Percentiles rank a stretch among this genome's conserved stretches.
Conservation (phyloP, 1,139 yeast species). For the Magnusiomyces fungicola region DNA sequence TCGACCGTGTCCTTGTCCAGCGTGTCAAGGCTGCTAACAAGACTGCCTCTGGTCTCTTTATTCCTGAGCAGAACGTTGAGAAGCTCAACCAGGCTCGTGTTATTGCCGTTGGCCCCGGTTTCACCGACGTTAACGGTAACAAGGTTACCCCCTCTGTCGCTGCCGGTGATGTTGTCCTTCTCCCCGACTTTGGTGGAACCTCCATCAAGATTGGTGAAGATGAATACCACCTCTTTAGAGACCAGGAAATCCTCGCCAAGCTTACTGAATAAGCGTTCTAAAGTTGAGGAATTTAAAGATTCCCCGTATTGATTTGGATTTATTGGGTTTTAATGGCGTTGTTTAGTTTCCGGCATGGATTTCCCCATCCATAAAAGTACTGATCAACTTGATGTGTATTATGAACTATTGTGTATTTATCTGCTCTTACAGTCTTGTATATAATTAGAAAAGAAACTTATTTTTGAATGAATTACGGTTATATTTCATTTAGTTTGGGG, state of each 20-base stretch:
- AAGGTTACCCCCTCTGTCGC: slow-evolving; percentile 64
- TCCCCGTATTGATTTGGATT: no score
- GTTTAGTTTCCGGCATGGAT: no score
- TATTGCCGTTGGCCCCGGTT: slow-evolving; percentile 80
- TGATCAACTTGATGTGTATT: no score
- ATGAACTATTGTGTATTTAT: no score
- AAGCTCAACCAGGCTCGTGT: slow-evolving; percentile 70
- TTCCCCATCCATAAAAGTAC: no score
- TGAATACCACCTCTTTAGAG: slow-evolving; percentile 50
- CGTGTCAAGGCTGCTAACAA: slow-evolving; percentile 85
- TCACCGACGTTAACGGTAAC: slow-evolving; percentile 51
- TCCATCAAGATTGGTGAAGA: slow-evolving; percentile 79
- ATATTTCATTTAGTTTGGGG: background rate
- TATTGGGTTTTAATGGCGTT: no score
- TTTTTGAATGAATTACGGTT: background rate
- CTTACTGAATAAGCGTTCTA: slow-evolving; percentile 36
- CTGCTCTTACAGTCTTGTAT: no score
- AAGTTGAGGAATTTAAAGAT: no score
- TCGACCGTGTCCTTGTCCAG: slow-evolving; percentile 94
- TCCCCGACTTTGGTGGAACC: slow-evolving; percentile 87
- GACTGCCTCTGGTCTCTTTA: slow-evolving; percentile 90
- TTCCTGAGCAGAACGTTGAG: slow-evolving; percentile 95
- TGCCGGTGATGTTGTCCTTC: slow-evolving; percentile 87
- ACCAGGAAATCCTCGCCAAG: slow-evolving; percentile 90
- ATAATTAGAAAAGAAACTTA: no score